Evolutionary conservation across 768 basidiomycete species (phyloP), one percentile per base, ranked within the genome.

Genomic region (Terana coerulea): DNA sequence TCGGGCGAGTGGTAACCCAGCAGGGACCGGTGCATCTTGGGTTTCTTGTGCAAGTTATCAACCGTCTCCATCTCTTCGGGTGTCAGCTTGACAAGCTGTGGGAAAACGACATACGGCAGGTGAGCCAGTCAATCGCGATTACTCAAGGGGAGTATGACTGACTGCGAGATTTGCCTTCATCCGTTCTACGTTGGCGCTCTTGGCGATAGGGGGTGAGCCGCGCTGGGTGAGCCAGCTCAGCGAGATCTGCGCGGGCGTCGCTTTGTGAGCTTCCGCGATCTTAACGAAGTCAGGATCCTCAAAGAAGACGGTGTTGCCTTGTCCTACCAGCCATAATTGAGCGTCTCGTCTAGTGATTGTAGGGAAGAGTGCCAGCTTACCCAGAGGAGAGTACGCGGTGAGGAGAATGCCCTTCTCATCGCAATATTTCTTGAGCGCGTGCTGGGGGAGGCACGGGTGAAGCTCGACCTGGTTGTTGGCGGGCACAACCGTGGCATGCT

Each of bases 401-500:
- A 87, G 62, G 15, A 78, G 73, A 57, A 90, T 83, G 25, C 77
- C 79, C 43, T 79, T 73, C 9, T 66, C 61, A 51, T 80, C 75
- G 59, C 80, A 83, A 55, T 79, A 77, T 39, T 72, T 65, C 41
- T 82, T 62, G 35, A 89, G 69, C 12, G 79, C 75, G 25, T 76
- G 70, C 59, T 88, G 83, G 5, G 79, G 76, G 52, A 86, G 75
- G 67, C 83, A 86, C 3, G 87, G 87, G 65, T 91, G 89, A 3
- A 81, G 66, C 67, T 84, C 81, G 17, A 85, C 76, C 64, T 89
- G 87, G 59, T 88, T 82, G 14, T 80, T 75, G 30, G 80, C 80
- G 15, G 87, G 85, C n/a, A 76, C 70, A 57, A 86, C 74, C 19
- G 66, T 75, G 53, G 71, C 74, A 19, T 73, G 69, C 31, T 74